phyloP scores from a whole-genome alignment of 2,329 filamentous ascomycete genomes.

The Berkeleyomyces basicola region DNA sequence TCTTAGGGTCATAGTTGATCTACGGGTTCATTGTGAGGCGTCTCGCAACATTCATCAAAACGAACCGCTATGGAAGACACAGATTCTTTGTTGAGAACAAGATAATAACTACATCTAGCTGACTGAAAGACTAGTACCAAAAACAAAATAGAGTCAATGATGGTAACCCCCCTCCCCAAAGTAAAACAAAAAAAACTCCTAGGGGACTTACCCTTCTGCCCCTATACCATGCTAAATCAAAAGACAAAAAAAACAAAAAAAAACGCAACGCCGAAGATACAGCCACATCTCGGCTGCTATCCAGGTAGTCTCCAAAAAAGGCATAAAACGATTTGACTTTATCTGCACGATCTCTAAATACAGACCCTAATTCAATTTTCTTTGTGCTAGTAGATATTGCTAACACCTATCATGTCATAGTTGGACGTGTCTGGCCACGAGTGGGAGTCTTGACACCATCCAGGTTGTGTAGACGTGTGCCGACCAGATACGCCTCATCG shows the following conservation, averaged over 20 bases:
- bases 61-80: neutral
- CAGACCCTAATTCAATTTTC: neutral
- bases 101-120: neutral
- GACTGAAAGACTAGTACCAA: neutral
- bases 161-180: neutral
- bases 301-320: no score
- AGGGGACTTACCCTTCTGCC: neutral
- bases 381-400: neutral
- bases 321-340: no score
- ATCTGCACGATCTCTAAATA: no score
- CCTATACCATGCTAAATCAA: neutral
- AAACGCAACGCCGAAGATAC: neutral
- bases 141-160: neutral
- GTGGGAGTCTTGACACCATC: slow-evolving; percentile 25
- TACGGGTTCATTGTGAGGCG: neutral
- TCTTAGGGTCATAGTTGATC: neutral
- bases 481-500: slow-evolving; percentile 92
- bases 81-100: neutral
- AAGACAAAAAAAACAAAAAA: neutral
- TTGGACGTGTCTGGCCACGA: neutral
- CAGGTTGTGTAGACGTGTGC: slow-evolving; percentile 89
- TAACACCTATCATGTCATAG: no score
- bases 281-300: neutral
- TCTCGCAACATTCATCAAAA: neutral
- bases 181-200: neutral